Base-by-base conservation (phyloP, 257 asterid species). In the Salvia miltiorrhiza region DNA sequence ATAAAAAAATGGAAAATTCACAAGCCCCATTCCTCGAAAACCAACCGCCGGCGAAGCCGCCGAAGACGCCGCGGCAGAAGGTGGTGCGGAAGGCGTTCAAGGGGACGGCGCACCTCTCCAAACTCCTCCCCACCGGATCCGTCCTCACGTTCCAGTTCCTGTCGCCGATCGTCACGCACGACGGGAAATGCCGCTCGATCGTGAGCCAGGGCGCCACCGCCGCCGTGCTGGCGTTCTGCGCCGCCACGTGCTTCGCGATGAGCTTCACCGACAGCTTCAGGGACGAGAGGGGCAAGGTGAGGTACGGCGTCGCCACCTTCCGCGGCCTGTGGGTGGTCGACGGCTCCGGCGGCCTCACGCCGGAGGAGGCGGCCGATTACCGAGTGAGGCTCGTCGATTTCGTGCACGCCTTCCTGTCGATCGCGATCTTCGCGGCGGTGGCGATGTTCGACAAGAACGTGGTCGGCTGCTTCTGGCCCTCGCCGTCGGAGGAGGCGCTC, bases 61-160 rank as follows among this genome's bases (percentile, higher is more conserved):
- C 59, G 1, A 93, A 90, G 78, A 71, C 96, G 28, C 77, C 83
- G 5, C 65, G 79, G 6, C 86, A 81, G 52, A 93, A 77, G 59
- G 93, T 67, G 19, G 82, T 90, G 3, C 79, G 96, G 10, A 93
- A 90, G 63, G 83, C 97, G 5, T 85, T 88, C 69, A 90, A 88
- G 55, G 89, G 89, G 20, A 88, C 96, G 8, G 93, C 98, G 4
- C 84, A 79, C 62, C 84, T 93, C 56, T 69, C 97, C 2, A 93
- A 90, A 26, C 98, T 90, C 76, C 93, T 93, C 26, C 98, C 98
- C 0, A 88, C 98, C 7, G 98, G 98, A 20, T 81, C 98, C 73
- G 95, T 93, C 47, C 85, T 93, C 12, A 77, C 90, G 0, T 93
- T 93, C 78, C 96, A 85, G 37, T 73, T 93, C 59, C 65, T 93